These are phyloP conservation scores for Hymenoscyphus albidus DNA, from an alignment of 2,329 filamentous ascomycete species.

Conservation along the genomic window DNA sequence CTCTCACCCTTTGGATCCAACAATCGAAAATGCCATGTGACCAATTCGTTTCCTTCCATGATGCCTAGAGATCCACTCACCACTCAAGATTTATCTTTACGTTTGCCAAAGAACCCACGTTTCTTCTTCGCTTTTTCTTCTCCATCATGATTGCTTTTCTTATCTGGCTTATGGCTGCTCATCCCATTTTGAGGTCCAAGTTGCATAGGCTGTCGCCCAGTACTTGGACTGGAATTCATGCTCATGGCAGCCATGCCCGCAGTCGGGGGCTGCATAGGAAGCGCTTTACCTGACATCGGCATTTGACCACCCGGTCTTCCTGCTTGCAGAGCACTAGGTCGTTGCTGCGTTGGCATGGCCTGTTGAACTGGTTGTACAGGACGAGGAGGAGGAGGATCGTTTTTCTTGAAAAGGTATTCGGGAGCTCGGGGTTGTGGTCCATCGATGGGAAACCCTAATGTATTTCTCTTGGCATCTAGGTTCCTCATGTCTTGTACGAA, in stretches of 20 bases:
- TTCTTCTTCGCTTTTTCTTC: slow-evolving; percentile 52
- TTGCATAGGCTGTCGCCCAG: slow-evolving; percentile 26
- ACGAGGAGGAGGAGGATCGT: slow-evolving; percentile 48
- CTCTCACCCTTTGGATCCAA: not conserved
- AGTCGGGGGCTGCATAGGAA: slow-evolving; percentile 29
- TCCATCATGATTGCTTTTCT: slow-evolving; percentile 48
- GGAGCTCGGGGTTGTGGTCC: slow-evolving; percentile 77
- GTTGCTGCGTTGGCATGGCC: slow-evolving; percentile 19
- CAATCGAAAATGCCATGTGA: not conserved
- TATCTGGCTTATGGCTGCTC: slow-evolving; percentile 39
- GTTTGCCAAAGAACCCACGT: slow-evolving; percentile 54
- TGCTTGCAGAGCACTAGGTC: slow-evolving; percentile 18
- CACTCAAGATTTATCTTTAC: slow-evolving; percentile 42
- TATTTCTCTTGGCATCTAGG: slow-evolving; percentile 68
- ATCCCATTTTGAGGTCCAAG: slow-evolving; percentile 24
- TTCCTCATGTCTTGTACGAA: slow-evolving; percentile 82
- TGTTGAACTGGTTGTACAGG: slow-evolving; percentile 23
- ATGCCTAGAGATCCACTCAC: not conserved
- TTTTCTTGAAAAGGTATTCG: slow-evolving; percentile 77
- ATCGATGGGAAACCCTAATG: slow-evolving; percentile 77
- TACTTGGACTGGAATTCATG: slow-evolving; percentile 21
- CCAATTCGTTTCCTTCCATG: not conserved
- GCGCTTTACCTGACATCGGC: slow-evolving; percentile 24
- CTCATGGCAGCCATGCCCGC: slow-evolving; percentile 27
- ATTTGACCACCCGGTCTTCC: slow-evolving; percentile 26